Percentiles rank a stretch among this genome's conserved stretches.
Evolutionary conservation across 352 stramenopile species (phyloP).

Genomic region (Pythium utonaiense): DNA sequence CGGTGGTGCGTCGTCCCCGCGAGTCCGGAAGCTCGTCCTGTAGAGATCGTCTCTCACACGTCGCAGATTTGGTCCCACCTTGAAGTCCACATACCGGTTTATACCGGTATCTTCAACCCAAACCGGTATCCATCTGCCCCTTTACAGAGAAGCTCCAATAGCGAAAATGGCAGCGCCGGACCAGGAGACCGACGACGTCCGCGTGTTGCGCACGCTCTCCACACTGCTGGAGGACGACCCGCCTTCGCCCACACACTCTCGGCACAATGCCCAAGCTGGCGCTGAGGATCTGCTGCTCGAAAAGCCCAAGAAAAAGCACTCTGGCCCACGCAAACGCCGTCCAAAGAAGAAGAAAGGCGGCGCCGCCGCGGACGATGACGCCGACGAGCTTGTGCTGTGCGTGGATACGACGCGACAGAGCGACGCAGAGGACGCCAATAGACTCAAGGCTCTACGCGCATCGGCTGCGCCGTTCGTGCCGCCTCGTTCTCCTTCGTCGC

Average conservation of each 20-base stretch:
- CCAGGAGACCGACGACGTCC: neutral
- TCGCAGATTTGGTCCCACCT: too few species aligned
- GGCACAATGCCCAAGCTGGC: too few species aligned
- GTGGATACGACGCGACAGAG: neutral
- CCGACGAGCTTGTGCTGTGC: neutral
- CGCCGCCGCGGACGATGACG: too few species aligned
- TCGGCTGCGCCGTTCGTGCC: constrained; percentile 37
- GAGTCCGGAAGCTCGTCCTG: neutral
- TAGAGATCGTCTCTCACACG: too few species aligned
- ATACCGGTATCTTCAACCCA: too few species aligned
- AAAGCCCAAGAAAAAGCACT: constrained; percentile 39
- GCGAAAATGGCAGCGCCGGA: neutral
- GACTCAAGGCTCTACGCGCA: constrained; percentile 27
- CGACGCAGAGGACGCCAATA: neutral
- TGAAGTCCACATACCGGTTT: neutral
- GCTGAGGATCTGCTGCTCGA: neutral
- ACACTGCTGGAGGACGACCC: neutral
- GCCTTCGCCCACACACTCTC: neutral
- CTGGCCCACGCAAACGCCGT: constrained; percentile 53
- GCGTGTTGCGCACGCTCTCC: neutral
- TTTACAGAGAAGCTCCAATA: too few species aligned
- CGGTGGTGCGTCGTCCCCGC: neutral
- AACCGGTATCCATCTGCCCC: too few species aligned
- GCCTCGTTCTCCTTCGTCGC: constrained; percentile 1
- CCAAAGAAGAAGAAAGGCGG: constrained; percentile 51